Evolutionary conservation across 208 protist species (phyloP), one percentile per base, ranked within the genome.

Genomic region (Leishmania arabica): DNA sequence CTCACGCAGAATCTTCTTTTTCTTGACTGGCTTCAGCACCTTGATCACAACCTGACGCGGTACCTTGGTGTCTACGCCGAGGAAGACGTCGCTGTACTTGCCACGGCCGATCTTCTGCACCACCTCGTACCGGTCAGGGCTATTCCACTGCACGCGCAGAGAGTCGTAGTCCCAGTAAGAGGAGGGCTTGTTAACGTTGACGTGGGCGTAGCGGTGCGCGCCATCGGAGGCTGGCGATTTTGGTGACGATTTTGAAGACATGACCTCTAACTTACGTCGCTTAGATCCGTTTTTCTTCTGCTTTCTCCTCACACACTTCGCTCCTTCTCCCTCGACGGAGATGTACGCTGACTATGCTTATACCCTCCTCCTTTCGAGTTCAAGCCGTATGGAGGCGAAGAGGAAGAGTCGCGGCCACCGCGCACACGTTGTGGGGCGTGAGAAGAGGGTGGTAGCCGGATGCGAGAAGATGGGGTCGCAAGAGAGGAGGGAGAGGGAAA

Each of bases 61-160:
- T 31, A 92, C 89, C 37, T 92, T 90, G 34, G 88, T 93, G 82
- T 99, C 96, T n/a, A 97, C 89, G 9, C 98, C 99, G 78, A 99
- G 93, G 92, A 99, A 99, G 37, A 99, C 99, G 85, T 99, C 99
- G 78, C 96, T 99, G 95, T 99, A 99, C 93, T 99, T 99, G 60
- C 98, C 98, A 31, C 97, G 90, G 49, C 99, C 99, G 83, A 99
- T 95, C 84, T 99, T 99, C 70, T 91, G 79, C 75, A 95, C 94
- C 73, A 99, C 95, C 88, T 99, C 96, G 89, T 99, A 99, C 58
- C 99, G 93, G 51, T 99, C 99, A 73, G 88, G 99, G 47, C 90
- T 92, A 68, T 92, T 99, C 98, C 98, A 99, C 74, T 97, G 88
- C 42, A 99, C 92, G 37, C 88, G 87, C n/a, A 94, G 82, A 40